Base-by-base conservation (phyloP, 371 early-diverging fungal species). In the Blakeslea trispora region DNA sequence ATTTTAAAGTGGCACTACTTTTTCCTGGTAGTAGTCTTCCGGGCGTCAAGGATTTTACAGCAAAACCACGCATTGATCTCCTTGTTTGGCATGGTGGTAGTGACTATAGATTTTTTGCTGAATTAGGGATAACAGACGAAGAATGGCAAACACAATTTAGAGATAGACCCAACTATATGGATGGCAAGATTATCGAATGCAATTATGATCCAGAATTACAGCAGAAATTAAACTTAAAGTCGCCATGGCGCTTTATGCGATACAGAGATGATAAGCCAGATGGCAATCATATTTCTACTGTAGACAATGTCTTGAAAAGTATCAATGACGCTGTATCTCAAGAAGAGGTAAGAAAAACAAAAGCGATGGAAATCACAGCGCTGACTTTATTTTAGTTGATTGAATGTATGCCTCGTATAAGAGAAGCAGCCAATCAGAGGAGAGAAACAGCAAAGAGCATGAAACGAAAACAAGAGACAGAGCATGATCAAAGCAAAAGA, bases 231-330 rank as follows among this genome's bases (percentile, higher is more conserved):
- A 47, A 66, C 17, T 59, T 80, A 21, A 57, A 43, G 17, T 75
- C 75, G 6, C 77, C 80, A 5, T 97, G 97, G 97, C 66, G 82
- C 22, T 89, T 95, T 55, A 82, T 95, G 84, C 81, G 94, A 34
- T 89, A 89, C 61, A 83, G 97, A 58, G 82, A 86, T 37, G 97
- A 97, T 69, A 97, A 97, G 66, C 69, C 73, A 0, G 81, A 86
- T 31, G 93, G 87, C 5, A 97, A 97, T 64, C 91, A 92, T 57
- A 63, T 75, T 15, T 71, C 79, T 19, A 86, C 89, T 0, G 89
- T 91, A 11, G 63, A 77, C 13, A 89, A 84, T 49, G 89, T 95
- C 3, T 49, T 88, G 19, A 61, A 79, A 21, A 92, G 94, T 66
- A 92, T 97, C 37, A 37, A 63, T 2, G 95, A 96, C 61, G 89